Conservation (phyloP, 768 basidiomycete genomes). For the Suillus plorans region DNA sequence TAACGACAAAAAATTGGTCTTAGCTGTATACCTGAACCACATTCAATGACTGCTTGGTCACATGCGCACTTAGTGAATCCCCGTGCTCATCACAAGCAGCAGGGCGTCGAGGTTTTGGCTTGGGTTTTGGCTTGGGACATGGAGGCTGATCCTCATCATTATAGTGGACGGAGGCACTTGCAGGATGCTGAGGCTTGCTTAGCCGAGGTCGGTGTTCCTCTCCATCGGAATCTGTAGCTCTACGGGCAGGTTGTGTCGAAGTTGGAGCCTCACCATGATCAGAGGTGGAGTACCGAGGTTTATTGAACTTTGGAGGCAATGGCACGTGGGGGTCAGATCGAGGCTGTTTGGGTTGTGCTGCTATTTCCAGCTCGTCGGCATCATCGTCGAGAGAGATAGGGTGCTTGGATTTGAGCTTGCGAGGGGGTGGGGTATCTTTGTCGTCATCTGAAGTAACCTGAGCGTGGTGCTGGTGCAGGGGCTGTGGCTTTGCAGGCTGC, state of each 20-base stretch:
- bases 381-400: neutral
- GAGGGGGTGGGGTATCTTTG: no score
- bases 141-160: neutral
- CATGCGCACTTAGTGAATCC: no score
- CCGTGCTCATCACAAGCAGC: neutral
- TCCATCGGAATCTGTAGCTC: neutral
- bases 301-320: neutral
- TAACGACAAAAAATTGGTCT: no score
- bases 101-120: neutral
- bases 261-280: neutral
- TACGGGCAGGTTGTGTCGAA: neutral
- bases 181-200: neutral
- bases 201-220: neutral
- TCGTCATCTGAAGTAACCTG: no score
- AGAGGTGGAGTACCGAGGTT: neutral
- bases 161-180: neutral
- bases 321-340: no score
- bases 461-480: no score
- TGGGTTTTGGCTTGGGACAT: neutral
- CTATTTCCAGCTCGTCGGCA: neutral
- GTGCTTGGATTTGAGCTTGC: no score
- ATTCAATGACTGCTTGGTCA: no score
- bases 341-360: no score
- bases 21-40: no score
- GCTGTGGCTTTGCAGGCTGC: no score